phyloP scores from a whole-genome alignment of 1,284 basidiomycete species.

The Cutaneotrichosporon curvatum region DNA sequence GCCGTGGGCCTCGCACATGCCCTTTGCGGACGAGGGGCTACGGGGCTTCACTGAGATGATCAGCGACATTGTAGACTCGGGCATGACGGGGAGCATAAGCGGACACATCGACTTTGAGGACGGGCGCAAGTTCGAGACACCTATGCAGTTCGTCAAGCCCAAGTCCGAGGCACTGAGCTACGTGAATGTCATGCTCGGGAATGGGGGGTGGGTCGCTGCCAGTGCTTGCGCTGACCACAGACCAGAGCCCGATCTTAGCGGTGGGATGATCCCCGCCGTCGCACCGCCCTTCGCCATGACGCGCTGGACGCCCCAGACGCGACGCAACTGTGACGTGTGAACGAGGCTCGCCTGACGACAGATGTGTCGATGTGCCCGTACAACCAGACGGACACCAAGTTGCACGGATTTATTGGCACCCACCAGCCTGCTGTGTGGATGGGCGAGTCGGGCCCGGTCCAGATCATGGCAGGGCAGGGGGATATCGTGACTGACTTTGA shows the following conservation, averaged over 20 bases:
- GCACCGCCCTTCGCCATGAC: constrained; percentile 77
- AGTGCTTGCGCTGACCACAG: not conserved
- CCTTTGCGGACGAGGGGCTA: not conserved
- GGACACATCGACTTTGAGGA: constrained; percentile 37
- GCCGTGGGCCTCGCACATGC: not conserved
- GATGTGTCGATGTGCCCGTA: constrained; percentile 69
- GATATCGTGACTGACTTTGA: constrained; percentile 53
- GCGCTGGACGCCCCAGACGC: constrained; percentile 53
- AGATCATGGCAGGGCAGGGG: constrained; percentile 59
- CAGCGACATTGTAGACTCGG: not conserved
- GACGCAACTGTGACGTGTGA: constrained; percentile 29
- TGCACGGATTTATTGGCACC: constrained; percentile 64
- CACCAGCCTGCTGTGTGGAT: constrained; percentile 86
- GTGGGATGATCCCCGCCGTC: constrained; percentile 38
- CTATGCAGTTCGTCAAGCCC: constrained; percentile 19
- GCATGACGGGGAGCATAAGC: not conserved
- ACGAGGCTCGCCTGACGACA: constrained; percentile 1
- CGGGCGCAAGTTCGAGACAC: constrained; percentile 19
- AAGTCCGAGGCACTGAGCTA: constrained; percentile 21
- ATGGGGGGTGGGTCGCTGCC: constrained; percentile 31
- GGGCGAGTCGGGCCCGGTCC: constrained; percentile 64
- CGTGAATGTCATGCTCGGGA: constrained; percentile 37
- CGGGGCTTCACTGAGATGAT: not conserved
- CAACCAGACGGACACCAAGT: constrained; percentile 58
- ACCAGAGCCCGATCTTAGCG: constrained; percentile 4